Evolutionary conservation across 208 protist genomes (phyloP).

Genomic region (Balamuthia mandrillaris): DNA sequence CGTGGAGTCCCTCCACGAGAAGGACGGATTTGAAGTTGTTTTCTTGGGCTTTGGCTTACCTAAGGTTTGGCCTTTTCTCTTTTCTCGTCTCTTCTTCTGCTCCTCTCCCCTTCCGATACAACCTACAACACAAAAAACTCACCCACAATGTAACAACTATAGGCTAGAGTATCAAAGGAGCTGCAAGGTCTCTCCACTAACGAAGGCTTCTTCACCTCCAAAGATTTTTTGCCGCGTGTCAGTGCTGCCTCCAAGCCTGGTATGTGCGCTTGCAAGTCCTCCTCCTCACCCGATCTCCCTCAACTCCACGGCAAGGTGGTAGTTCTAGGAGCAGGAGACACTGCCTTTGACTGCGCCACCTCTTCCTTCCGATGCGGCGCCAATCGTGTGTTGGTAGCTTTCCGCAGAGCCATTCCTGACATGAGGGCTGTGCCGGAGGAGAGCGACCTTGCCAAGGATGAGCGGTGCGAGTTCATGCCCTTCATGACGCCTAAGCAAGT

Average conservation of each 20-base stretch:
- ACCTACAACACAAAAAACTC: not conserved
- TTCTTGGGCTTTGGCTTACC: slow-evolving; percentile 82
- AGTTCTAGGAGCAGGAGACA: slow-evolving; percentile 86
- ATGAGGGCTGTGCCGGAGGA: slow-evolving; percentile 77
- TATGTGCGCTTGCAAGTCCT: slow-evolving; percentile 69
- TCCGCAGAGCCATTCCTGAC: slow-evolving; percentile 74
- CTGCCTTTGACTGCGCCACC: slow-evolving; percentile 82
- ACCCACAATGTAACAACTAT: too few relatives aligned
- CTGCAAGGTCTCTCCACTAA: slow-evolving; percentile 48
- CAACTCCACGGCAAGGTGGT: slow-evolving; percentile 77
- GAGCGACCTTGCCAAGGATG: slow-evolving; percentile 69
- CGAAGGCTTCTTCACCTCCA: slow-evolving; percentile 77
- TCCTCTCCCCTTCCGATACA: not conserved
- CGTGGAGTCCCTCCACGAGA: slow-evolving; percentile 66
- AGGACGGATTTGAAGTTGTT: slow-evolving; percentile 75
- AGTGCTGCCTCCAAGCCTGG: slow-evolving; percentile 70
- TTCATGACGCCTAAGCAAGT: slow-evolving; percentile 70
- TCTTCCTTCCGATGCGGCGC: slow-evolving; percentile 76
- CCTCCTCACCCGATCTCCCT: slow-evolving; percentile 55
- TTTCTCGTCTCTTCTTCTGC: not conserved
- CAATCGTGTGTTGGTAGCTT: slow-evolving; percentile 70
- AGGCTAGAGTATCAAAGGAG: too few relatives aligned
- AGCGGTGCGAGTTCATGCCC: slow-evolving; percentile 79
- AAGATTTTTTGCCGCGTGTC: slow-evolving; percentile 73
- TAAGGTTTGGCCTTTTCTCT: not conserved